Evolutionary conservation across 495 filamentous ascomycete species (phyloP), one percentile per base, ranked within the genome.

Genomic region (Corynascus novoguineensis): DNA sequence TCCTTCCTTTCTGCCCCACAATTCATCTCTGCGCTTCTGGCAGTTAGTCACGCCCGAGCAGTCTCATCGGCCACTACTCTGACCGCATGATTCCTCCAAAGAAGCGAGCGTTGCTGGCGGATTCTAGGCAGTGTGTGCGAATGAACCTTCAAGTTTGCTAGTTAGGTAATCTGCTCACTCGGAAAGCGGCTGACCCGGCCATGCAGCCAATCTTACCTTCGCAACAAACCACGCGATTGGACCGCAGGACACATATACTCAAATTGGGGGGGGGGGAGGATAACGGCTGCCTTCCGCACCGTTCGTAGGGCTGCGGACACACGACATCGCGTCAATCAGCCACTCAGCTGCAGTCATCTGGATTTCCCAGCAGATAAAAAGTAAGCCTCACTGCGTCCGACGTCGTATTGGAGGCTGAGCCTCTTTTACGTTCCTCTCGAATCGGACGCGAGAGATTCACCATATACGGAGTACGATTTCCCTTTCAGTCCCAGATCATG

Each of bases 261-360:
- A 32, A 48, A 49, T 32, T 49, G n/a, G 19, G 10, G 37, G 21
- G 12, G 21, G 29, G 10, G 34, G 24, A 44, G 8, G n/a, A n/a
- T n/a, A n/a, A n/a, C n/a, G n/a, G 40, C 40, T 44, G 41, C 19
- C 41, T 29, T 34, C 46, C 5, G 3, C 15, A n/a, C 29, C 17
- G 28, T 35, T 32, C 19, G 44, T 46, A 46, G 45, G 45, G 45
- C 25, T 17, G 11, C 21, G 35, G 5, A n/a, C 9, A 45, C 41
- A 29, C 45, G 32, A 5, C 45, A 21, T 50, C 31, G 47, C 47
- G 47, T 50, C 37, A 24, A 25, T 24, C 31, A 17, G 47, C 47
- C 51, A 54, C 38, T 54, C 51, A 54, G 51, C 51, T 34, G 51
- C 38, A 29, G 50, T 29, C 25, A 41, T 28, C 7, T n/a, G n/a